A percentile compares a stretch with the other conserved stretches of the same genome.
Evolutionary conservation across 352 stramenopile genomes (phyloP).

Genomic region (Phytophthora pluvialis): DNA sequence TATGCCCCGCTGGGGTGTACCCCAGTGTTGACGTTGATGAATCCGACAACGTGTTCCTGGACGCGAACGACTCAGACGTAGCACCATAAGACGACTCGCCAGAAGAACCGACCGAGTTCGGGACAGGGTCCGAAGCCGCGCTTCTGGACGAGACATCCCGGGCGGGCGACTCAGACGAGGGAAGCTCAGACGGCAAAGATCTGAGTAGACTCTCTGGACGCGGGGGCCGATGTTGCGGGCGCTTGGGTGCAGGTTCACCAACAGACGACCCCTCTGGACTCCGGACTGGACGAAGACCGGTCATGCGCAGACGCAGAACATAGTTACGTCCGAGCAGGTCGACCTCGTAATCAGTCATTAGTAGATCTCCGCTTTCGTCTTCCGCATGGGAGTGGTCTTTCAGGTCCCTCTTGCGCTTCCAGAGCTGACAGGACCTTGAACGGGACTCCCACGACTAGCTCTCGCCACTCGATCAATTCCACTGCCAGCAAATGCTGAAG

Average conservation of each 20-base stretch:
- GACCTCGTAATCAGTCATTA: neutral
- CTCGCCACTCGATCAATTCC: no score
- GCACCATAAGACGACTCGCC: neutral
- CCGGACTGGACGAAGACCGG: neutral
- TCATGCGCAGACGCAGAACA: neutral
- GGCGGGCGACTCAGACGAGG: neutral
- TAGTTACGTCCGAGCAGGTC: neutral
- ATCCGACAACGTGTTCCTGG: neutral
- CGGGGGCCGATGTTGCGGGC: neutral
- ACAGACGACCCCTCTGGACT: neutral
- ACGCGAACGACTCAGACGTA: neutral
- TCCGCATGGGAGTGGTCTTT: neutral
- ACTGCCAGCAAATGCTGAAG: neutral
- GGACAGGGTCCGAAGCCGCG: neutral
- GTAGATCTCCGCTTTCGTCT: no score
- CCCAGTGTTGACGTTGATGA: neutral
- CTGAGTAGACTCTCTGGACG: no score
- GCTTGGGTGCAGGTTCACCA: neutral
- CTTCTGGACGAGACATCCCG: neutral
- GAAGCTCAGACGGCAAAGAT: neutral
- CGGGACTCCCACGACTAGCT: neutral
- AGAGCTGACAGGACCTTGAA: neutral
- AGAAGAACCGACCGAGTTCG: no score
- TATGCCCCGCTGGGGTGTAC: no score
- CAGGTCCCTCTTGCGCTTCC: neutral